Conservation (phyloP, 768 basidiomycete species). For the Daedaleopsis sinensis region DNA sequence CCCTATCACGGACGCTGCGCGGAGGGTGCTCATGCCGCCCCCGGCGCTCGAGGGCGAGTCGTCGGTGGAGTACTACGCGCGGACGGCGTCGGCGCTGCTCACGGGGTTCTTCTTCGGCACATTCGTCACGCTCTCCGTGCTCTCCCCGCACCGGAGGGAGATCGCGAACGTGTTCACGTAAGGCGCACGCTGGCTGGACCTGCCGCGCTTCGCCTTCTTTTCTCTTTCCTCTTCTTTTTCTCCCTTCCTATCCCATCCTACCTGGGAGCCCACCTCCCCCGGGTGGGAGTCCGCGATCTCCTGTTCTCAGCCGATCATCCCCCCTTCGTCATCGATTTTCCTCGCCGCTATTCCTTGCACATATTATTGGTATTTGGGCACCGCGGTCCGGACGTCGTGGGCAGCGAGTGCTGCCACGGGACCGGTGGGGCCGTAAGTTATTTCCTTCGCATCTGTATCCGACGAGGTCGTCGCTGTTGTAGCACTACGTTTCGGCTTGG, state of each 20-base stretch:
- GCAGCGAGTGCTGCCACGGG: constrained; percentile 1
- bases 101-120: constrained; percentile 65
- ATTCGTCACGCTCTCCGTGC: constrained; percentile 54
- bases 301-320: not conserved
- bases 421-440: constrained; percentile 11
- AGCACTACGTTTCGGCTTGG: not conserved
- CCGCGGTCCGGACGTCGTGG: not conserved
- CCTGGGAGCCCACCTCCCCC: not conserved
- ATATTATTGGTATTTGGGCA: not conserved
- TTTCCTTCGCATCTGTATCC: constrained; percentile 12
- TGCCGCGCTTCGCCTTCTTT: not conserved
- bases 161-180: constrained; percentile 35
- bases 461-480: constrained; percentile 2
- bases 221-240: not conserved
- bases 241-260: not conserved
- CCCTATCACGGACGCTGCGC: not conserved
- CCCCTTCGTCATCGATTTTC: not conserved
- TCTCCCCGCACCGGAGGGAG: constrained; percentile 50
- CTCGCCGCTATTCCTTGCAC: not conserved
- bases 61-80: constrained; percentile 24
- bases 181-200: constrained; percentile 7
- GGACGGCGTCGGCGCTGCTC: constrained; percentile 48
- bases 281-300: not conserved
- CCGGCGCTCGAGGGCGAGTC: constrained; percentile 5
- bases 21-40: not conserved